Evolutionary conservation across 495 filamentous ascomycete species (phyloP).

Genomic region (Collariella sp.): DNA sequence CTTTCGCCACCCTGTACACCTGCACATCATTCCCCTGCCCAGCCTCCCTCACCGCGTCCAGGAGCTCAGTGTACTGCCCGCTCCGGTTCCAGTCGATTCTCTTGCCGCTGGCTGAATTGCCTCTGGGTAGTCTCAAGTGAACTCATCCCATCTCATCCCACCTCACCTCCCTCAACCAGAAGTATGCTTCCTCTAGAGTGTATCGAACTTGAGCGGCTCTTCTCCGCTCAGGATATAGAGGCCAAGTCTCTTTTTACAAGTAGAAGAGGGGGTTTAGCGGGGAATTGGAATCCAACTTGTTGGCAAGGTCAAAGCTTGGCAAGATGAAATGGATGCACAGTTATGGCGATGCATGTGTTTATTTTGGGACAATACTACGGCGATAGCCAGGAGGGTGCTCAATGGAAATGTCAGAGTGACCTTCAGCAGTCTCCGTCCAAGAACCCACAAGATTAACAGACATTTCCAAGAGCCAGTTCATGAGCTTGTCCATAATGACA

Average conservation of each 20-base stretch:
- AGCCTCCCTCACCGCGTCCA: constrained; percentile 50
- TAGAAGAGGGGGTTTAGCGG: constrained; percentile 7
- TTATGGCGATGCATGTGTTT: not conserved
- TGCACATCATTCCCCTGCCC: constrained; percentile 54
- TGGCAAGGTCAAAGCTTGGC: constrained; percentile 13
- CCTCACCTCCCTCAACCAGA: too few species aligned
- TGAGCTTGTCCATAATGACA: too few species aligned
- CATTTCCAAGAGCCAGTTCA: not conserved
- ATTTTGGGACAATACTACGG: constrained; percentile 7
- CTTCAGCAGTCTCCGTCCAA: not conserved
- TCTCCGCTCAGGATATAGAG: constrained; percentile 5
- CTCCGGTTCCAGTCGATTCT: constrained; percentile 54
- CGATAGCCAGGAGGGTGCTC: constrained; percentile 6
- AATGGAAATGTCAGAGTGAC: not conserved
- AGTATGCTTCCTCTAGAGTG: too few species aligned
- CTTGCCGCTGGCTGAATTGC: too few species aligned
- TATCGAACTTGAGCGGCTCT: constrained; percentile 12
- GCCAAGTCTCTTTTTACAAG: constrained; percentile 6
- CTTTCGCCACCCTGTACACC: constrained; percentile 60
- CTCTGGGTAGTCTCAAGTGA: too few species aligned
- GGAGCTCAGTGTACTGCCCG: constrained; percentile 49
- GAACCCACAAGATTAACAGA: not conserved
- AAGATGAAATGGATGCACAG: constrained; percentile 8
- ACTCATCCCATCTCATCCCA: too few species aligned
- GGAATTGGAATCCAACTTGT: constrained; percentile 11